Conservation (phyloP, 2,329 filamentous ascomycete species). For the Remersonia thermophila region DNA sequence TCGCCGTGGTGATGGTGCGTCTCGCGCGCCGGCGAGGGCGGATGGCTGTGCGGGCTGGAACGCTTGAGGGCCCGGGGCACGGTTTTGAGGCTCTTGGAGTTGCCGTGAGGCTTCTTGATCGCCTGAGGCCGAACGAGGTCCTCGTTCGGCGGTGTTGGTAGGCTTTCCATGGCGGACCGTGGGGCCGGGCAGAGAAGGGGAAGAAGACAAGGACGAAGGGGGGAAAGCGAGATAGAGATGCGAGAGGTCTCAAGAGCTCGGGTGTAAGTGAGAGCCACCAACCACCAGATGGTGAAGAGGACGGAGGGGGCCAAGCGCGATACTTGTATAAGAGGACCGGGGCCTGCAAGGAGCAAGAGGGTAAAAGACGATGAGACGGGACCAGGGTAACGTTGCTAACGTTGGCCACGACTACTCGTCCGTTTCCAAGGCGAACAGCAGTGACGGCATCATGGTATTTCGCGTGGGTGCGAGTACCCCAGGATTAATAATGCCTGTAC, state of each 20-base stretch:
- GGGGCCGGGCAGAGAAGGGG: too few relatives aligned
- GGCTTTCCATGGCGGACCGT: slow-evolving; percentile 36
- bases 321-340: too few relatives aligned
- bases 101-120: slow-evolving; percentile 27
- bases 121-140: slow-evolving; percentile 26
- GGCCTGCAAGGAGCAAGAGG: too few relatives aligned
- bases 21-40: slow-evolving; percentile 27
- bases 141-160: slow-evolving; percentile 43
- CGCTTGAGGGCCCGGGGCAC: slow-evolving; percentile 40
- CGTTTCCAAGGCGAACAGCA: background rate
- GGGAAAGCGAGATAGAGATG: background rate
- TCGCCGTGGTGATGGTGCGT: slow-evolving; percentile 31
- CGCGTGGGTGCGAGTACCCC: background rate
- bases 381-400: too few relatives aligned
- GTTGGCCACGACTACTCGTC: too few relatives aligned
- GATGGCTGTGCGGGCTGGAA: slow-evolving; percentile 29
- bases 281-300: background rate
- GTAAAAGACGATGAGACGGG: too few relatives aligned
- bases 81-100: slow-evolving; percentile 36
- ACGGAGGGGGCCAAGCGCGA: background rate
- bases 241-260: background rate
- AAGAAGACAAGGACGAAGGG: slow-evolving; percentile 2
- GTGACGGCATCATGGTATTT: too few relatives aligned
- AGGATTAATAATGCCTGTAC: too few relatives aligned
- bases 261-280: background rate